Conservation (phyloP, 306 rosid species). For the Myrica gale region DNA sequence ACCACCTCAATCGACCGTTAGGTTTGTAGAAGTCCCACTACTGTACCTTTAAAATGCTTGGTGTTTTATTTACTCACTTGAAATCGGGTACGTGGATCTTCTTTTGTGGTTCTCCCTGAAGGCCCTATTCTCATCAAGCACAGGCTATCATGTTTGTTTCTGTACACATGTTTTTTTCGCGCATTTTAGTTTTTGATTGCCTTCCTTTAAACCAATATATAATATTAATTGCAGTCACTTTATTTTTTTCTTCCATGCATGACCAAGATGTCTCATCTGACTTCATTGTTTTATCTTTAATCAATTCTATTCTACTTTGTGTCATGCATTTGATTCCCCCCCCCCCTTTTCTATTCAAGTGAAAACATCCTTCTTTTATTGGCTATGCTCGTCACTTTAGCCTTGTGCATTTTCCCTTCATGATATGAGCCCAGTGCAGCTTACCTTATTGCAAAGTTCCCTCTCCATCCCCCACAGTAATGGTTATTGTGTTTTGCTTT, state of each 20-base stretch:
- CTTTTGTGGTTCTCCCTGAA: constrained; percentile 13
- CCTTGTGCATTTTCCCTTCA: not conserved
- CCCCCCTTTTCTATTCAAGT: not conserved
- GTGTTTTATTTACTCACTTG: constrained; percentile 3
- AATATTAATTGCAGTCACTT: not conserved
- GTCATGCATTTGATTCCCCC: not conserved
- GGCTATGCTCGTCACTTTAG: not conserved
- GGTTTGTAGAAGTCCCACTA: constrained; percentile 35
- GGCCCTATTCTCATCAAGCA: not conserved
- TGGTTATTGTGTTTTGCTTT: no score
- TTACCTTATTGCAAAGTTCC: not conserved
- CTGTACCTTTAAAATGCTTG: not conserved
- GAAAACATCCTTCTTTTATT: not conserved
- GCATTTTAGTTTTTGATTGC: not conserved
- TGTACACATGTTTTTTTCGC: not conserved
- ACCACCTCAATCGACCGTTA: constrained; percentile 68
- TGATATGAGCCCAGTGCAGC: no score
- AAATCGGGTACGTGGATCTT: not conserved
- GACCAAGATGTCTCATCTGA: no score
- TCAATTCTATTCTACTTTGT: no score
- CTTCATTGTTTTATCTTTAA: no score
- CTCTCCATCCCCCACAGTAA: not conserved
- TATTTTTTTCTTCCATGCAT: no score
- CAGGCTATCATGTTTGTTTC: not conserved
- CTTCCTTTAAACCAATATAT: not conserved